Conservation (phyloP, 139 green algal species). For the Chlamydomonas urium region DNA sequence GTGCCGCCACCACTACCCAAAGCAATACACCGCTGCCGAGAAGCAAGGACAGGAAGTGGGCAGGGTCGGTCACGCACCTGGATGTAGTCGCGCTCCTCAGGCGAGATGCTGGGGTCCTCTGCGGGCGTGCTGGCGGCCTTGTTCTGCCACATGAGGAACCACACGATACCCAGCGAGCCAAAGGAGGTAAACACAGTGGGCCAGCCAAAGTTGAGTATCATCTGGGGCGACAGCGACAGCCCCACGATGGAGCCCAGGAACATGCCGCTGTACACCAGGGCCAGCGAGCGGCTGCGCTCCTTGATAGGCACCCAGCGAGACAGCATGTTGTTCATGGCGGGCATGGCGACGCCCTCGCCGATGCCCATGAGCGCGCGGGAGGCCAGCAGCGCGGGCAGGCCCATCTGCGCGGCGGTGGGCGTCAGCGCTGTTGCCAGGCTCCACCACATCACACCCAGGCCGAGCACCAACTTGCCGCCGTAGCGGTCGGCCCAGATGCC, state of each 20-base stretch:
- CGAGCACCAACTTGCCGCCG: slow-evolving; percentile 91
- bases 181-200: slow-evolving; percentile 87
- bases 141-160: slow-evolving; percentile 66
- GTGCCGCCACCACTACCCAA: no score
- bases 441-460: slow-evolving; percentile 88
- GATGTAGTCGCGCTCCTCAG: slow-evolving; percentile 43
- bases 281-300: slow-evolving; percentile 84
- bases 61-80: no score
- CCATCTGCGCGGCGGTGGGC: slow-evolving; percentile 73
- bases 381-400: slow-evolving; percentile 76
- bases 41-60: no score
- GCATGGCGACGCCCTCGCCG: slow-evolving; percentile 97
- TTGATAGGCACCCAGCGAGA: slow-evolving; percentile 52
- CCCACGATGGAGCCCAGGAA: slow-evolving; percentile 88
- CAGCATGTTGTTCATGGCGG: slow-evolving; percentile 98
- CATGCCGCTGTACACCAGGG: slow-evolving; percentile 95
- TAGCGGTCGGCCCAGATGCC: slow-evolving; percentile 89
- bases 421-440: slow-evolving; percentile 83
- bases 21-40: no score
- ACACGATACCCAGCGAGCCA: slow-evolving; percentile 75
- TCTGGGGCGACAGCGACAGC: slow-evolving; percentile 46
- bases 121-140: slow-evolving; percentile 51
- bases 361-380: slow-evolving; percentile 89
- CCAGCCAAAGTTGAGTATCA: slow-evolving; percentile 83
- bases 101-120: slow-evolving; percentile 54